Conservation (phyloP, 106 monocot genomes). For the Phalaenopsis aphrodite region DNA sequence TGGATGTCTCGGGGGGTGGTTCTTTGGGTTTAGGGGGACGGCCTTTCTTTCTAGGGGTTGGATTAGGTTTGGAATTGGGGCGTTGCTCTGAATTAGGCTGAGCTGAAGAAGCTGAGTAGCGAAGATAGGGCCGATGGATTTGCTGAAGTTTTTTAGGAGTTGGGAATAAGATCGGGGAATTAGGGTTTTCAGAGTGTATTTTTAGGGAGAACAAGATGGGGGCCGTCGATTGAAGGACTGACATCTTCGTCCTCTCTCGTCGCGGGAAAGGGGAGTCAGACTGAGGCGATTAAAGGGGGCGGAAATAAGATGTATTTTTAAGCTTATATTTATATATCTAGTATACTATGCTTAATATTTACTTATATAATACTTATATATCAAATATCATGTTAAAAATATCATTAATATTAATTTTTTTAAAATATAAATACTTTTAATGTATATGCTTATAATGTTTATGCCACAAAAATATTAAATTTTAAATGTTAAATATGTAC, state of each 20-base stretch:
- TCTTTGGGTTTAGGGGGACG: constrained; percentile 1
- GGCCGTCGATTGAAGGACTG: neutral
- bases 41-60: constrained; percentile 1
- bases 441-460: no score
- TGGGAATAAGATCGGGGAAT: neutral
- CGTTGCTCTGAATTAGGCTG: neutral
- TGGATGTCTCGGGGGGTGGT: neutral
- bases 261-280: neutral
- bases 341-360: no score
- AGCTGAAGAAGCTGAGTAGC: neutral
- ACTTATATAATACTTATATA: no score
- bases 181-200: neutral
- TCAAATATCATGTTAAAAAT: no score
- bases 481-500: no score
- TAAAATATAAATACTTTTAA: no score
- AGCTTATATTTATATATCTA: no score
- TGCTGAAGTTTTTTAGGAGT: neutral
- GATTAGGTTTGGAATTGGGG: constrained; percentile 7
- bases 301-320: no score
- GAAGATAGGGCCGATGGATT: neutral
- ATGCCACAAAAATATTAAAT: no score
- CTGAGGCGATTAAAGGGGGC: no score
- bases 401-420: no score
- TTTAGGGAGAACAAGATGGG: neutral
- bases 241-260: neutral